Percentiles rank a stretch among this genome's conserved stretches.
These are phyloP conservation scores for Groenewaldozyma auringiensis DNA, from an alignment of 1,139 yeast genomes.

Conservation along the genomic window DNA sequence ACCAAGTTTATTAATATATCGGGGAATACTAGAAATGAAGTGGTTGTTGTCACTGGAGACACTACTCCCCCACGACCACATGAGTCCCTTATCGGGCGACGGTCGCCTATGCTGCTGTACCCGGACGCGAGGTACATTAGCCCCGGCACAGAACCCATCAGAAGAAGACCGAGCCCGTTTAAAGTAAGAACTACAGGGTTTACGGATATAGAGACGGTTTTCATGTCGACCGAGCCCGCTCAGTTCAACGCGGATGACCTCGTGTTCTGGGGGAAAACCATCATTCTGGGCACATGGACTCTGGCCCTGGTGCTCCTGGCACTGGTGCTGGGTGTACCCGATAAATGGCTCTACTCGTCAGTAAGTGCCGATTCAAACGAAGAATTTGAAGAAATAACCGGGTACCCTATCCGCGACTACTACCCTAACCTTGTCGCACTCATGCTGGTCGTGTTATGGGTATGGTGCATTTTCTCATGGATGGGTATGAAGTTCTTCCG, in stretches of 20 bases:
- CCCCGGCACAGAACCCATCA: background rate
- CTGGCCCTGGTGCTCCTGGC: constrained; percentile 13
- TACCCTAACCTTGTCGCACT: constrained; percentile 48
- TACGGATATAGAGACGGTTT: background rate
- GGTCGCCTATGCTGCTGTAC: background rate
- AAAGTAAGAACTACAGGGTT: constrained; percentile 1
- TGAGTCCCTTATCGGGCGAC: too few species aligned
- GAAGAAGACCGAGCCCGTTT: constrained; percentile 1
- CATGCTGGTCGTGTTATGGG: constrained; percentile 53
- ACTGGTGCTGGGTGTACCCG: constrained; percentile 20
- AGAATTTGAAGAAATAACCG: constrained; percentile 28
- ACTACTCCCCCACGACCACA: too few species aligned
- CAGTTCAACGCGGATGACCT: background rate
- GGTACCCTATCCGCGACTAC: constrained; percentile 36
- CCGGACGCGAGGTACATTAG: background rate
- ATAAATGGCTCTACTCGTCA: background rate
- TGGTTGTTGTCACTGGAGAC: background rate
- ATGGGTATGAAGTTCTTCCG: constrained; percentile 67
- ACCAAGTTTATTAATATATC: background rate
- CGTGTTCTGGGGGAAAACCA: constrained; percentile 7
- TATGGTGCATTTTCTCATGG: constrained; percentile 74
- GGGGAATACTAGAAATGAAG: background rate
- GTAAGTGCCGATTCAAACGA: constrained; percentile 3
- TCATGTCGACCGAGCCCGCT: background rate
- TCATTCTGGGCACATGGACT: constrained; percentile 24